phyloP scores from a whole-genome alignment of 2,329 filamentous ascomycete genomes.

The Fusarium pseudoanthophilum region DNA sequence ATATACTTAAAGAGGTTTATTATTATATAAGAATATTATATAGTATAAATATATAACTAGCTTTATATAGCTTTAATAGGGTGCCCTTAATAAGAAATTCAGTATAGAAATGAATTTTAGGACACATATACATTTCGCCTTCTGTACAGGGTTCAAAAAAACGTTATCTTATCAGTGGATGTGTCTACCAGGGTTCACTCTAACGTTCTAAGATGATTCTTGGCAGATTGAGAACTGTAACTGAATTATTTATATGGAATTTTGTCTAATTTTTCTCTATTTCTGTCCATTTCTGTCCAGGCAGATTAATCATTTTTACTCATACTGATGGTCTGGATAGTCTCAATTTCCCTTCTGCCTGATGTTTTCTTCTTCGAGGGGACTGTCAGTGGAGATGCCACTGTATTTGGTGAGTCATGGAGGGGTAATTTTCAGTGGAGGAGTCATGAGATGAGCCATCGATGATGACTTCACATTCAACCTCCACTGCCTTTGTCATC shows the following conservation, averaged over 20 bases:
- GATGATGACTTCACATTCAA: constrained; percentile 7
- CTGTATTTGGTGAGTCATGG: constrained; percentile 34
- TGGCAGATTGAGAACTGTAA: not conserved
- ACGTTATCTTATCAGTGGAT: constrained; percentile 37
- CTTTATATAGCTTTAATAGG: too few species aligned
- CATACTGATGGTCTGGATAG: not conserved
- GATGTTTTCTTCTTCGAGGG: not conserved
- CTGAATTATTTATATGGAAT: not conserved
- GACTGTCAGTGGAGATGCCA: constrained; percentile 13
- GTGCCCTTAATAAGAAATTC: too few species aligned
- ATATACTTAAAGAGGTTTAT: too few species aligned
- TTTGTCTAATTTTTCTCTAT: not conserved
- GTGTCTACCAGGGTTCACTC: constrained; percentile 15
- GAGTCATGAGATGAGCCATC: constrained; percentile 28
- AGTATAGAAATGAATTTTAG: too few species aligned
- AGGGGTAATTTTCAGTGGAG: constrained; percentile 21
- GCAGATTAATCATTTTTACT: not conserved
- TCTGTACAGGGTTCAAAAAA: too few species aligned
- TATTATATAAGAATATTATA: too few species aligned
- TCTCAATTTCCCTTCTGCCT: not conserved
- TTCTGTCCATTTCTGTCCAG: fast-evolving
- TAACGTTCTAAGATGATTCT: not conserved
- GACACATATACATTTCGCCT: too few species aligned
- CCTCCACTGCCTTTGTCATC: not conserved
- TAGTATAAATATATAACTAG: too few species aligned